phyloP scores from a whole-genome alignment of 768 basidiomycete species.

The Gymnopilus junonius region DNA sequence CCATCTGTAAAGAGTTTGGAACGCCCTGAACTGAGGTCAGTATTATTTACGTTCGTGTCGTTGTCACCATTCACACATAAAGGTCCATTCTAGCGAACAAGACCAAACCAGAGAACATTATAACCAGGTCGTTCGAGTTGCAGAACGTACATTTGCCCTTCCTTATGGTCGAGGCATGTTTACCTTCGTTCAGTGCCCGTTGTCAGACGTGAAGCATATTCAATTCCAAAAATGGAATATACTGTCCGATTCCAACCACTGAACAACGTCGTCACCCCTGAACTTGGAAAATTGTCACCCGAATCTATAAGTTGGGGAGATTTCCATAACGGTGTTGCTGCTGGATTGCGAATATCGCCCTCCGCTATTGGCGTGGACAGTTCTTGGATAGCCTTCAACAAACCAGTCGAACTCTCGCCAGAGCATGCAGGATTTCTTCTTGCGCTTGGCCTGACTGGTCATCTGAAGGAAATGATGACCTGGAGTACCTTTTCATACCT shows the following conservation, averaged over 20 bases:
- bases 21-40: conserved; percentile 64
- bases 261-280: conserved; percentile 65
- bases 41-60: not conserved
- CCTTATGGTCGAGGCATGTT: conserved; percentile 92
- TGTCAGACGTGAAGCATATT: conserved; percentile 78
- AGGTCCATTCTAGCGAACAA: conserved; percentile 64
- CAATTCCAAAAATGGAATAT: conserved; percentile 81
- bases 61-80: not conserved
- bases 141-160: conserved; percentile 87
- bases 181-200: conserved; percentile 80
- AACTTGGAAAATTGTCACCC: conserved; percentile 68
- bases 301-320: conserved; percentile 92
- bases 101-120: conserved; percentile 90
- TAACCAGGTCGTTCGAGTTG: conserved; percentile 75
- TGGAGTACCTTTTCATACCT: conserved; percentile 97
- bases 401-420: conserved; percentile 86
- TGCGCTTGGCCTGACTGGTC: conserved; percentile 91
- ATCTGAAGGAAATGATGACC: conserved; percentile 85
- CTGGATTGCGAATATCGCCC: conserved; percentile 83
- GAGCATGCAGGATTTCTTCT: conserved; percentile 97
- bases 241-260: conserved; percentile 75
- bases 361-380: conserved; percentile 80
- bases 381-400: conserved; percentile 97
- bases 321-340: conserved; percentile 97
- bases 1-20: conserved; percentile 68